A percentile compares a stretch with the other conserved stretches of the same genome.
phyloP scores from a whole-genome alignment of 169 alveolate species.

The Prorocentrum cordatum region DNA sequence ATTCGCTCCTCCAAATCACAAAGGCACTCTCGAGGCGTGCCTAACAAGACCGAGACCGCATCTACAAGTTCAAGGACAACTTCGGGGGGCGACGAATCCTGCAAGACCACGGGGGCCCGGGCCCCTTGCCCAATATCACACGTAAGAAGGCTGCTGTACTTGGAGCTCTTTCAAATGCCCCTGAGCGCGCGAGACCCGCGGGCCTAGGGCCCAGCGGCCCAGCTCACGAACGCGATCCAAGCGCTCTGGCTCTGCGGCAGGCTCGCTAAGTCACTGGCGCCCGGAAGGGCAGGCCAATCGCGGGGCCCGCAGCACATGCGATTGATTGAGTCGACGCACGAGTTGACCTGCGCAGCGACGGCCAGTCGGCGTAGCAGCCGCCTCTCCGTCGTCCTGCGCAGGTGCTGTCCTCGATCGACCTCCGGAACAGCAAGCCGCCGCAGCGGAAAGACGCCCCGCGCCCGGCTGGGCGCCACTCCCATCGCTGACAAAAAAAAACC shows the following conservation, averaged over 20 bases:
- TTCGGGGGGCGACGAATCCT: not conserved
- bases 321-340: constrained; percentile 1
- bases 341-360: no score
- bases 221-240: no score
- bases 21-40: no score
- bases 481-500: no score
- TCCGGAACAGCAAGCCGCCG: not conserved
- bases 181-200: not conserved
- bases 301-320: not conserved
- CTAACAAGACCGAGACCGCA: no score
- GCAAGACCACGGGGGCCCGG: not conserved
- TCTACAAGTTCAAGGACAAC: no score
- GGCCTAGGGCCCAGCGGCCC: no score
- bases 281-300: not conserved
- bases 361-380: no score
- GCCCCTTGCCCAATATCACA: not conserved
- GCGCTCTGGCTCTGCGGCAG: no score
- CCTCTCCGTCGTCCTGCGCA: no score
- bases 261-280: not conserved
- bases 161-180: constrained; percentile 23
- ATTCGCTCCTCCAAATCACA: not conserved
- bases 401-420: not conserved
- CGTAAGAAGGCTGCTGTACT: not conserved
- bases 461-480: not conserved
- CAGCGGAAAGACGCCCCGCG: not conserved